Conservation (phyloP, 2,329 filamentous ascomycete species). For the Aureobasidium musti region DNA sequence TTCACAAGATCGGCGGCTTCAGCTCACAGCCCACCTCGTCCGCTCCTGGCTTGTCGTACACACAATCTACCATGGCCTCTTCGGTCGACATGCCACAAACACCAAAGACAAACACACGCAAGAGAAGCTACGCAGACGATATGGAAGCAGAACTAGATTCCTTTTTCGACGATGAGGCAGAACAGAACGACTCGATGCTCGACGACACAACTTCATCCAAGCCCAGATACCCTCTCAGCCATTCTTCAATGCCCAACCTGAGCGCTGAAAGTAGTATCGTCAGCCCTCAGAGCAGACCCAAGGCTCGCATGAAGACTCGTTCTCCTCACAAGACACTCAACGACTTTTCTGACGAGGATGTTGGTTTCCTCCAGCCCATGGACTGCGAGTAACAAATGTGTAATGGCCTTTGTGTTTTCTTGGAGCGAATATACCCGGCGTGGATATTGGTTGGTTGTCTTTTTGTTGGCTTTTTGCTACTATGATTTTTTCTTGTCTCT, state of each 20-base stretch:
- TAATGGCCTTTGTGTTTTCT: neutral
- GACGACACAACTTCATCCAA: neutral
- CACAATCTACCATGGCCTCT: slow-evolving; percentile 44
- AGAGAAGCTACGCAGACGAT: slow-evolving; percentile 43
- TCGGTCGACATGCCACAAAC: slow-evolving; percentile 42
- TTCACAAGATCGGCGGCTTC: slow-evolving; percentile 72
- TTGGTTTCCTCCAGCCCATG: slow-evolving; percentile 28
- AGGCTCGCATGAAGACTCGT: slow-evolving; percentile 23
- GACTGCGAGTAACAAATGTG: slow-evolving; percentile 23
- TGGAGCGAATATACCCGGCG: slow-evolving; percentile 8
- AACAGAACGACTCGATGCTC: slow-evolving; percentile 13
- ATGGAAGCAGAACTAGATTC: slow-evolving; percentile 42
- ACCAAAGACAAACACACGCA: slow-evolving; percentile 33
- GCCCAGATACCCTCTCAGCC: slow-evolving; percentile 18
- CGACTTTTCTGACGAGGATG: slow-evolving; percentile 27
- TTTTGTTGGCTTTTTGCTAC: neutral
- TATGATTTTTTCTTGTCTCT: neutral
- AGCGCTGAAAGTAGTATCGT: slow-evolving; percentile 2
- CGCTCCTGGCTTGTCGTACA: slow-evolving; percentile 42
- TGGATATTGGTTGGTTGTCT: neutral
- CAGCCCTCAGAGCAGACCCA: slow-evolving; percentile 23
- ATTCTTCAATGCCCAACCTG: slow-evolving; percentile 20
- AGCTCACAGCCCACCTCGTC: slow-evolving; percentile 56
- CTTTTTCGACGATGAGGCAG: slow-evolving; percentile 37
- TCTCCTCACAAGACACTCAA: neutral